Conservation (phyloP, 306 rosid genomes). For the Astragalus membranaceus region DNA sequence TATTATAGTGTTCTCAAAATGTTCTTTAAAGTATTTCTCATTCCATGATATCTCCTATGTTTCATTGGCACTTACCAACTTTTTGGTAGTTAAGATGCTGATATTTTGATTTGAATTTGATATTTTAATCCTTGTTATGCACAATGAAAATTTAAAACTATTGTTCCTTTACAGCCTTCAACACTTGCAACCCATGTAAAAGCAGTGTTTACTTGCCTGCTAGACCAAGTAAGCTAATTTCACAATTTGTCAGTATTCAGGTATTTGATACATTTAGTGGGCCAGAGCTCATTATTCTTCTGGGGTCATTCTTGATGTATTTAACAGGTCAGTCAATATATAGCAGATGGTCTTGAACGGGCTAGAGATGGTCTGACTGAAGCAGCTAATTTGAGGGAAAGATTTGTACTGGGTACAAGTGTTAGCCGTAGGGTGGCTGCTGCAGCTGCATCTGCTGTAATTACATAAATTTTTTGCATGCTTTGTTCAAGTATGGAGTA, state of each 20-base stretch:
- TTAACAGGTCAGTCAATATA: slow-evolving; percentile 86
- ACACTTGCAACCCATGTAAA: slow-evolving; percentile 78
- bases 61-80: slow-evolving; percentile 1
- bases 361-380: slow-evolving; percentile 92
- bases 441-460: slow-evolving; percentile 98
- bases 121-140: neutral
- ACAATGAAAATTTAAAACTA: slow-evolving; percentile 11
- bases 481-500: slow-evolving; percentile 11
- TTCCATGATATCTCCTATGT: neutral
- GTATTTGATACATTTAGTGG: slow-evolving; percentile 19
- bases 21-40: neutral
- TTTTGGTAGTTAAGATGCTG: slow-evolving; percentile 2
- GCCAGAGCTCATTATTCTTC: slow-evolving; percentile 16
- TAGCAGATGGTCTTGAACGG: slow-evolving; percentile 93
- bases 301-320: neutral
- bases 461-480: slow-evolving; percentile 19
- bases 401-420: slow-evolving; percentile 71
- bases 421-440: slow-evolving; percentile 95
- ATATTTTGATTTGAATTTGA: slow-evolving; percentile 1
- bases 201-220: slow-evolving; percentile 85
- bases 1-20: neutral
- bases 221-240: slow-evolving; percentile 83
- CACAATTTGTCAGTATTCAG: slow-evolving; percentile 1
- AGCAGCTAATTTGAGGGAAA: slow-evolving; percentile 95
- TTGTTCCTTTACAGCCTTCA: slow-evolving; percentile 60